Evolutionary conservation across 106 monocot genomes (phyloP), one percentile per base, ranked within the genome.

Genomic region (Apostasia ramifera): DNA sequence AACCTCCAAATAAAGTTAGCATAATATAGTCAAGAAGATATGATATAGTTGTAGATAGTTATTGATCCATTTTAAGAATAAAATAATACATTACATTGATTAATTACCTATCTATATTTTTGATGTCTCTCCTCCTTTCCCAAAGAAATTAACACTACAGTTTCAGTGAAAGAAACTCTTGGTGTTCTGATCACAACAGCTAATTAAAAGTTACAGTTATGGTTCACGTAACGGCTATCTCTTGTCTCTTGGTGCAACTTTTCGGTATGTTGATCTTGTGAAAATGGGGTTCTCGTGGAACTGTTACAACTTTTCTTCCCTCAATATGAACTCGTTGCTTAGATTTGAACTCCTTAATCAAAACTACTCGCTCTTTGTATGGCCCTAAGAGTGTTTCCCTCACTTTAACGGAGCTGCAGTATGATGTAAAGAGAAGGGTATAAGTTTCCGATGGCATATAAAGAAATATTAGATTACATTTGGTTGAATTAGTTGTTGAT

Each of bases 221-320:
- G 26, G 5, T 64, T 73, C 63, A 73, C 53, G 54, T 40, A 15
- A 47, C 15, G 3, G 13, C 40, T n/a, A 14, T 53, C 57, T 66
- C 70, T 49, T 26, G 67, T 75, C 78, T 69, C 69, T 71, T 81
- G 57, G 66, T 74, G 78, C 78, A 85, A 41, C 69, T 48, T 60
- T 78, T 81, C 47, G 81, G 81, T 43, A 75, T 57, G 58, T 80
- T 61, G 48, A 81, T 58, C 45, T 52, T 78, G 68, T 77, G 74
- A 59, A 78, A 79, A 1, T 7, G 69, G 47, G 85, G 75, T 51
- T 49, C 78, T 69, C 54, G 78, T 58, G 78, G 67, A 44, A 79
- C 43, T 11, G 81, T 77, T 51, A 67, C 4, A 13, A 74, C 42
- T 58, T 47, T 81, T 73, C 56, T 75, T 26, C 44, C 77, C 47